These are phyloP conservation scores for Aspergillus carbonarius DNA, from an alignment of 2,329 filamentous ascomycete species.

Conservation along the genomic window DNA sequence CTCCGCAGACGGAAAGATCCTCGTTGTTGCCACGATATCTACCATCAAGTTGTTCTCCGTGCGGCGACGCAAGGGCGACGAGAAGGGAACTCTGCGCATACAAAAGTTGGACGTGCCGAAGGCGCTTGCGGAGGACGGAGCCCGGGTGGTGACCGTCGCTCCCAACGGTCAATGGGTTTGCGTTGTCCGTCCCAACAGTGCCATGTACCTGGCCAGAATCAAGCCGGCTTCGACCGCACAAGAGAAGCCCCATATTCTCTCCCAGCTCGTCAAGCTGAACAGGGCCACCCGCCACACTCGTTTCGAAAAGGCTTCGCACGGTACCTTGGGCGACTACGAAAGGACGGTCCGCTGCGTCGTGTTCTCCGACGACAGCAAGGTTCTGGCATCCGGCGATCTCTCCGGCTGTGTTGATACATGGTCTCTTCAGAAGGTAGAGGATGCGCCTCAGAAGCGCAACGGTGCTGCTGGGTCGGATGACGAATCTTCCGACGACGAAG, in stretches of 20 bases:
- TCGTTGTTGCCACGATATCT: slow-evolving; percentile 72
- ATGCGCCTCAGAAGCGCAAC: slow-evolving; percentile 45
- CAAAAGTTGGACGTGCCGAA: slow-evolving; percentile 67
- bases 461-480: slow-evolving; percentile 50
- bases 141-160: slow-evolving; percentile 60
- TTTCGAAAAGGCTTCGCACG: slow-evolving; percentile 55
- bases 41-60: slow-evolving; percentile 78
- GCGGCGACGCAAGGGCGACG: slow-evolving; percentile 51
- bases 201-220: slow-evolving; percentile 55
- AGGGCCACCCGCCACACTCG: slow-evolving; percentile 35
- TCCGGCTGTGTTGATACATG: slow-evolving; percentile 86
- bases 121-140: slow-evolving; percentile 60
- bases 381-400: slow-evolving; percentile 77
- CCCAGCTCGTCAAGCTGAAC: slow-evolving; percentile 45
- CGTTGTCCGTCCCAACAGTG: slow-evolving; percentile 60
- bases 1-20: slow-evolving; percentile 67
- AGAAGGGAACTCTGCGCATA: slow-evolving; percentile 65
- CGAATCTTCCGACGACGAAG: slow-evolving; percentile 50
- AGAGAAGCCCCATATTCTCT: slow-evolving; percentile 44
- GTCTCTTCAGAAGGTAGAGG: slow-evolving; percentile 59
- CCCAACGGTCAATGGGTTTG: slow-evolving; percentile 48
- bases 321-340: slow-evolving; percentile 73
- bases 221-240: slow-evolving; percentile 39
- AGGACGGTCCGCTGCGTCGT: slow-evolving; percentile 70
- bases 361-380: slow-evolving; percentile 77